Evolutionary conservation across 2,329 filamentous ascomycete genomes (phyloP).

Genomic region (Beauveria medogensis): DNA sequence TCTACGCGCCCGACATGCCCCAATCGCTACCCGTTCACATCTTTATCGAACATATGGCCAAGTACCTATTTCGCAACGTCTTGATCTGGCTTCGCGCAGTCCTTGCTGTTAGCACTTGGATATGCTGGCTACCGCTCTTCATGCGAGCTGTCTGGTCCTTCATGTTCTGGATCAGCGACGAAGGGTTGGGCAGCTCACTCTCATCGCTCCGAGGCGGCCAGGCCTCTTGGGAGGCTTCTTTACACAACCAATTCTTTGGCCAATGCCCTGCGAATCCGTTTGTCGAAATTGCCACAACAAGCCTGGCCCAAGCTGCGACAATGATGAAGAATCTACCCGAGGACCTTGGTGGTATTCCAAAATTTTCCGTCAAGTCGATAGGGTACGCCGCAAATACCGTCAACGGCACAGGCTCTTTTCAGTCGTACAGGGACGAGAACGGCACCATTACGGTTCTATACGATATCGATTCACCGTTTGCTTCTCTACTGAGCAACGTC

Average conservation of each 20-base stretch:
- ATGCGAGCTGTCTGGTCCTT: conserved; percentile 91
- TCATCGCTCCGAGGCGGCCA: conserved; percentile 19
- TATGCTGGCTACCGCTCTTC: conserved; percentile 78
- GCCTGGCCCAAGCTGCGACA: conserved; percentile 4
- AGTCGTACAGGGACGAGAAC: conserved; percentile 5
- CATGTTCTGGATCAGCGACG: conserved; percentile 91
- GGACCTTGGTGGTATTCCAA: background rate
- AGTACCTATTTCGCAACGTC: conserved; percentile 64
- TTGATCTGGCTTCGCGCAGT: conserved; percentile 70
- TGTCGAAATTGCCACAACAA: conserved; percentile 1
- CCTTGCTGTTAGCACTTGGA: conserved; percentile 80
- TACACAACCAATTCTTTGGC: background rate
- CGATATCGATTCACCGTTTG: conserved; percentile 12
- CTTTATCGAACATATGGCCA: conserved; percentile 69
- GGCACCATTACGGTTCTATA: conserved; percentile 1
- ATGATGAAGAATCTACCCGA: conserved; percentile 3
- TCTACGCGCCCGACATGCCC: conserved; percentile 94
- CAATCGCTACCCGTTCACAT: conserved; percentile 69
- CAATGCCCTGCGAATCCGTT: conserved; percentile 4
- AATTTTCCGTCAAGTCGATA: background rate
- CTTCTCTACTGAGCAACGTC: conserved; percentile 49
- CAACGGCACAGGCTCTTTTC: background rate
- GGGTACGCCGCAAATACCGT: background rate
- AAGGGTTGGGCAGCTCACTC: conserved; percentile 41
- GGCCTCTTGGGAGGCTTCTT: background rate